phyloP scores from a whole-genome alignment of 495 filamentous ascomycete genomes.

The Penicillium arizonense region DNA sequence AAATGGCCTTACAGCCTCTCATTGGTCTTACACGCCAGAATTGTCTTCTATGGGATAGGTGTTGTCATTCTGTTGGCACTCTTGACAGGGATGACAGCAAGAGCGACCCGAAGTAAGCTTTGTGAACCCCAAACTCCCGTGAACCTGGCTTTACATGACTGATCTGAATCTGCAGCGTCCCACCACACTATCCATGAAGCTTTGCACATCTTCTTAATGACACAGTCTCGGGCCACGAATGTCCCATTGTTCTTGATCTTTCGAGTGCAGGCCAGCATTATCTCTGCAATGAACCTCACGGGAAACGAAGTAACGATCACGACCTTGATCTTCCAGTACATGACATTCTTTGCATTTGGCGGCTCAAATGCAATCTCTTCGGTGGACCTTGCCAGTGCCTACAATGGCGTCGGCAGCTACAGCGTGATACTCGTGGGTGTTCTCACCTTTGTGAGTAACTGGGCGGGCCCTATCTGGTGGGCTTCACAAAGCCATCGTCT shows the following conservation, averaged over 20 bases:
- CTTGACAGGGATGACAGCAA: background rate
- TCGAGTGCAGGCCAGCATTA: slow-evolving; percentile 52
- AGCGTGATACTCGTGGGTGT: slow-evolving; percentile 67
- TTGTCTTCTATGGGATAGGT: slow-evolving; percentile 48
- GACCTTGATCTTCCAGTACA: slow-evolving; percentile 65
- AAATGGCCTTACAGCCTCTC: slow-evolving; percentile 51
- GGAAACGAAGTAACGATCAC: slow-evolving; percentile 59
- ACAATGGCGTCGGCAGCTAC: slow-evolving; percentile 76
- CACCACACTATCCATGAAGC: slow-evolving; percentile 57
- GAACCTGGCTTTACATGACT: slow-evolving; percentile 5
- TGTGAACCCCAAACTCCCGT: background rate
- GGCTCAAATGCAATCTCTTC: slow-evolving; percentile 91
- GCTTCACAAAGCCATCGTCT: slow-evolving; percentile 56
- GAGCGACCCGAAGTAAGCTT: slow-evolving; percentile 14
- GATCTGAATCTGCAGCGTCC: slow-evolving; percentile 11
- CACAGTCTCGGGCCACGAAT: slow-evolving; percentile 79
- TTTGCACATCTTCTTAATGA: slow-evolving; percentile 76
- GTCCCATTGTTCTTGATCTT: slow-evolving; percentile 80
- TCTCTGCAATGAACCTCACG: slow-evolving; percentile 47
- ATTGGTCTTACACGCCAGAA: slow-evolving; percentile 38
- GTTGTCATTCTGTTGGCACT: slow-evolving; percentile 35
- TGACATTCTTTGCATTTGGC: slow-evolving; percentile 86
- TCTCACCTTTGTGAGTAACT: slow-evolving; percentile 85
- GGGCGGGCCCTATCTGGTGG: slow-evolving; percentile 92
- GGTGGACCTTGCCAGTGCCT: slow-evolving; percentile 78